Percentiles rank a stretch among this genome's conserved stretches.
Conservation (phyloP, 2,329 filamentous ascomycete genomes). For the Fusarium chuoi region DNA sequence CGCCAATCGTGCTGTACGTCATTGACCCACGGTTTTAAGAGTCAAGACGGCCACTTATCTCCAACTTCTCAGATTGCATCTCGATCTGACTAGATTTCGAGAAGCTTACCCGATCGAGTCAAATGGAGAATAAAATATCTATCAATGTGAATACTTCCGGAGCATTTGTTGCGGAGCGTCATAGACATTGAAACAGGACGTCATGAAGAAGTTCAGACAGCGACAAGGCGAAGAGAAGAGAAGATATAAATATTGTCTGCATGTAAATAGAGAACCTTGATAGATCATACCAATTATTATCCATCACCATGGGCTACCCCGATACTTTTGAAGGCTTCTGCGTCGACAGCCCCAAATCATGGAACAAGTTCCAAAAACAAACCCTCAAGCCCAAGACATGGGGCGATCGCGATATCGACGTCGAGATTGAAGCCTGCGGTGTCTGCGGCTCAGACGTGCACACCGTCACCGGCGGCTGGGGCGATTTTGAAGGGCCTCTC, state of each 20-base stretch:
- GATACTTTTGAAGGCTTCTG: conserved; percentile 57
- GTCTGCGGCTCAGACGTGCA: conserved; percentile 73
- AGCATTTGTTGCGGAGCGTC: conserved; percentile 9
- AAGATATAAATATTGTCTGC: conserved; percentile 14
- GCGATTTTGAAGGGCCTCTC: conserved; percentile 57
- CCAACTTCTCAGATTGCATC: conserved; percentile 17
- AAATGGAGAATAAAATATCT: neutral
- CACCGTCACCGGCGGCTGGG: conserved; percentile 56
- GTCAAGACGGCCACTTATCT: conserved; percentile 1
- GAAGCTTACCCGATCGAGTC: conserved; percentile 13
- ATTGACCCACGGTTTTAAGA: conserved; percentile 21
- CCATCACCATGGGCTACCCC: conserved; percentile 53
- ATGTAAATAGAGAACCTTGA: conserved; percentile 20
- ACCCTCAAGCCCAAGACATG: conserved; percentile 68
- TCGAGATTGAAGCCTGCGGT: conserved; percentile 72
- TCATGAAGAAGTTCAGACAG: neutral
- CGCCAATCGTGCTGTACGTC: conserved; percentile 18
- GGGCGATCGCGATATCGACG: conserved; percentile 73
- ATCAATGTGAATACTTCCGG: neutral
- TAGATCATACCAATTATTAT: neutral
- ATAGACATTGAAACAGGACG: conserved; percentile 22
- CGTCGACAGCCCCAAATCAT: conserved; percentile 54
- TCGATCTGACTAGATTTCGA: neutral
- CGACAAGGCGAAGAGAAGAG: too few species aligned
- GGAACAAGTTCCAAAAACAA: conserved; percentile 54